Evolutionary conservation across 768 basidiomycete genomes (phyloP).

Genomic region (Cyclocybe cylindracea): DNA sequence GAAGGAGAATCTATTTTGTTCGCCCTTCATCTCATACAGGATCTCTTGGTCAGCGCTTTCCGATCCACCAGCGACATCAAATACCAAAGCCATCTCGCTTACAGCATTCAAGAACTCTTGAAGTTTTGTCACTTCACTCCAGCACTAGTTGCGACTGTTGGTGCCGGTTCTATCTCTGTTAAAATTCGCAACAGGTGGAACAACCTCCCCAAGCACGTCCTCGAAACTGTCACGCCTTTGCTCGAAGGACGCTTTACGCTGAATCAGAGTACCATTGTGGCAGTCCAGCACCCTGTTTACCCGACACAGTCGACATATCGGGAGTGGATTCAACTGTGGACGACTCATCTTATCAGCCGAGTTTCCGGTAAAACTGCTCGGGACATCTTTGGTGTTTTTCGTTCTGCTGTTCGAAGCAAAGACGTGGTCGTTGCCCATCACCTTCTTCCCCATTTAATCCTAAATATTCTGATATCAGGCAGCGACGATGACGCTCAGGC

Average conservation of each 20-base stretch:
- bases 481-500: constrained; percentile 56
- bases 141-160: constrained; percentile 61
- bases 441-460: constrained; percentile 87
- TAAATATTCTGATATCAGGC: constrained; percentile 83
- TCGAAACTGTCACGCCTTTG: constrained; percentile 85
- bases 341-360: constrained; percentile 72
- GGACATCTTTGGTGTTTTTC: constrained; percentile 77
- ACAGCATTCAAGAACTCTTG: constrained; percentile 88
- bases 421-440: constrained; percentile 95
- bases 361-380: constrained; percentile 59
- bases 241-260: constrained; percentile 69
- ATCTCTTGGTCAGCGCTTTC: constrained; percentile 87
- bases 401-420: constrained; percentile 76
- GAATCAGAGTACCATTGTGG: constrained; percentile 38
- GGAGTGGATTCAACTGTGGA: constrained; percentile 95
- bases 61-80: constrained; percentile 92
- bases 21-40: constrained; percentile 81
- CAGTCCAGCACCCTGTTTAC: constrained; percentile 75
- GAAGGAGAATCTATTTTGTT: constrained; percentile 76
- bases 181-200: constrained; percentile 81
- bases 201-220: constrained; percentile 74
- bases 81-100: constrained; percentile 88
- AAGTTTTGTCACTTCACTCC: constrained; percentile 85
- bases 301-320: constrained; percentile 77
- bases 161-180: constrained; percentile 50